phyloP scores from a whole-genome alignment of 192 early-diverging fungal species.

The Coemansia sp. region DNA sequence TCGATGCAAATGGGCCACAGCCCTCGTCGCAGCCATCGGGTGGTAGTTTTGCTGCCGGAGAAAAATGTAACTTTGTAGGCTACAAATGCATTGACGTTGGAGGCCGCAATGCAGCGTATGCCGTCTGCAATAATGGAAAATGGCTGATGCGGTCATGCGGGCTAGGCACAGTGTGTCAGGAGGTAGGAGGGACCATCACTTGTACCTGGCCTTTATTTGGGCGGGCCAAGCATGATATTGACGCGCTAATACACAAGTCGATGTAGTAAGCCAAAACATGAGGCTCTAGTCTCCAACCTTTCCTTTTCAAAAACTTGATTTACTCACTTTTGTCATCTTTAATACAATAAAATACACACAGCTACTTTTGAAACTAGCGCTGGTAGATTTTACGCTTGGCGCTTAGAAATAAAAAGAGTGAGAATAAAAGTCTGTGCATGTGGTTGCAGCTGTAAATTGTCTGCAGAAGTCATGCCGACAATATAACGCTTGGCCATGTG shows the following conservation, averaged over 20 bases:
- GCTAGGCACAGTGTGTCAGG: conserved; percentile 26
- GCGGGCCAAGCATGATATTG: conserved; percentile 7
- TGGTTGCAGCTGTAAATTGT: neutral
- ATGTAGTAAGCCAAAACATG: neutral
- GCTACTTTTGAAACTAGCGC: neutral
- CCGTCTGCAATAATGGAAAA: conserved; percentile 24
- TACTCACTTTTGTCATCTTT: neutral
- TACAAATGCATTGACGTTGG: conserved; percentile 33
- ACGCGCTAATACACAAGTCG: neutral
- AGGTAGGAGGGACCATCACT: conserved; percentile 10
- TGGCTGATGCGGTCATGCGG: conserved; percentile 24
- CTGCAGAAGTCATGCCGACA: neutral
- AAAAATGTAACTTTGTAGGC: conserved; percentile 14
- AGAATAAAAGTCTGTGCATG: neutral
- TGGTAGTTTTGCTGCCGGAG: conserved; percentile 11
- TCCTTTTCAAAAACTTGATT: neutral
- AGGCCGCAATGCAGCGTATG: conserved; percentile 29
- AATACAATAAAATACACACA: neutral
- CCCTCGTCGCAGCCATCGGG: neutral
- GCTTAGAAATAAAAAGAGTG: neutral
- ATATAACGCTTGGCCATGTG: neutral
- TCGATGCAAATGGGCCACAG: neutral
- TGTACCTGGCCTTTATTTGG: conserved; percentile 25
- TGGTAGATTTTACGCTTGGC: neutral
- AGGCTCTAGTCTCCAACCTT: neutral